A percentile compares a stretch with the other conserved stretches of the same genome.
Conservation (phyloP, 2,329 filamentous ascomycete genomes). For the Chaetomium strumarium region DNA sequence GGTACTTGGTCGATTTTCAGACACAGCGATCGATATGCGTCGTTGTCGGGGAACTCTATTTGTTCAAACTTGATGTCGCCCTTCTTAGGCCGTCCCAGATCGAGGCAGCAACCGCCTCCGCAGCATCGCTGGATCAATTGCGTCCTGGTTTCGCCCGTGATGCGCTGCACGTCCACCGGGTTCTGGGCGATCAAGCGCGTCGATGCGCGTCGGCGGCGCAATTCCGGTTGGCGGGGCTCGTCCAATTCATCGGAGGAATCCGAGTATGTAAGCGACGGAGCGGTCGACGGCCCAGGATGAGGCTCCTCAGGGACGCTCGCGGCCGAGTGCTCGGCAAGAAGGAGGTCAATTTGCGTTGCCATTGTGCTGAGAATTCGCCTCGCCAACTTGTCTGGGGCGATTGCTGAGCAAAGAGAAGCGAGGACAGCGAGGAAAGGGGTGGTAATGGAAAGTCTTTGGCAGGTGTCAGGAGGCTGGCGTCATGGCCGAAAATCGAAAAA, state of each 20-base stretch:
- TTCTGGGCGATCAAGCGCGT: conserved; percentile 62
- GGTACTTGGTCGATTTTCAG: conserved; percentile 72
- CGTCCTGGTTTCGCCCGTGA: conserved; percentile 58
- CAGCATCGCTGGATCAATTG: conserved; percentile 58
- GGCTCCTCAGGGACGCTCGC: conserved; percentile 42
- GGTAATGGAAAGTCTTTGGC: conserved; percentile 3
- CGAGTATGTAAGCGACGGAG: conserved; percentile 58
- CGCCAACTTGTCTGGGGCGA: not conserved
- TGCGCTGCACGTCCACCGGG: conserved; percentile 55
- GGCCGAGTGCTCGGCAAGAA: conserved; percentile 35
- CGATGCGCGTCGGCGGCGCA: conserved; percentile 58
- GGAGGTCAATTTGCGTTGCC: conserved; percentile 34
- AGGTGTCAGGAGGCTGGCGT: conserved; percentile 10
- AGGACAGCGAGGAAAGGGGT: not conserved
- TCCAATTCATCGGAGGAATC: conserved; percentile 52
- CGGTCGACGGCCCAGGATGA: conserved; percentile 41
- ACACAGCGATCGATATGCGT: conserved; percentile 73
- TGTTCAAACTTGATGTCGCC: conserved; percentile 46
- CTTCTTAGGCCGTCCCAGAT: conserved; percentile 36
- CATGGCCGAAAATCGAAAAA: conserved; percentile 20
- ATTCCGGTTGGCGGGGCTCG: conserved; percentile 39
- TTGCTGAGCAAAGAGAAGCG: not conserved
- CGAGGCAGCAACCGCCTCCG: conserved; percentile 59
- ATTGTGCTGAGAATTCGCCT: conserved; percentile 24
- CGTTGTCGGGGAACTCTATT: conserved; percentile 65